Percentiles rank a stretch among this genome's conserved stretches.
Evolutionary conservation across 305 asterid genomes (phyloP).

Genomic region (Rubia occidens): DNA sequence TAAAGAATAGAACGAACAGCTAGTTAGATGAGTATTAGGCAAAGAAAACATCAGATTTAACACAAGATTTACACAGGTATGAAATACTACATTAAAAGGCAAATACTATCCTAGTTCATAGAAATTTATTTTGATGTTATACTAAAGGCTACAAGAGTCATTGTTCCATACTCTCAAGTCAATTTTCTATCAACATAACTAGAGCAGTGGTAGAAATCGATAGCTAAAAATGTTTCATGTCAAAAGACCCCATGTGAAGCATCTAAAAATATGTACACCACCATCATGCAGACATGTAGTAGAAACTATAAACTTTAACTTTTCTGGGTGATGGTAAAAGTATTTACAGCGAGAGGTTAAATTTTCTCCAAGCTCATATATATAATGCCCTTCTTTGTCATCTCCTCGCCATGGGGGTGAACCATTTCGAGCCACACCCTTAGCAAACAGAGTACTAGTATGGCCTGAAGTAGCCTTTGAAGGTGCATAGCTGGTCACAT

Average conservation of each 20-base stretch:
- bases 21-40: not conserved
- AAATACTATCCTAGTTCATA: not conserved
- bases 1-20: not conserved
- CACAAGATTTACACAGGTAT: not conserved
- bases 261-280: not conserved
- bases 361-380: constrained; percentile 93
- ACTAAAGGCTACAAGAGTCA: not conserved
- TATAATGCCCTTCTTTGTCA: constrained; percentile 95
- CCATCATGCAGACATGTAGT: not conserved
- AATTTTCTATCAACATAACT: not conserved
- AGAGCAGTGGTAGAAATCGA: not conserved
- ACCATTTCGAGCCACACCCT: constrained; percentile 61
- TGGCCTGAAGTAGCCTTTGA: constrained; percentile 47
- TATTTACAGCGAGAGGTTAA: constrained; percentile 92
- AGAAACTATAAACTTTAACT: constrained; percentile 17
- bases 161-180: not conserved
- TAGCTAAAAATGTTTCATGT: no score
- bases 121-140: not conserved
- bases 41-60: not conserved
- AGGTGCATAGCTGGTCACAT: constrained; percentile 65
- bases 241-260: not conserved
- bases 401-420: constrained; percentile 89
- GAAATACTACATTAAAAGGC: not conserved
- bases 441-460: constrained; percentile 51
- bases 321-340: constrained; percentile 33